Evolutionary conservation across 129 eudicot genomes (phyloP), one percentile per base, ranked within the genome.

Genomic region (Oenanthe sinensis): DNA sequence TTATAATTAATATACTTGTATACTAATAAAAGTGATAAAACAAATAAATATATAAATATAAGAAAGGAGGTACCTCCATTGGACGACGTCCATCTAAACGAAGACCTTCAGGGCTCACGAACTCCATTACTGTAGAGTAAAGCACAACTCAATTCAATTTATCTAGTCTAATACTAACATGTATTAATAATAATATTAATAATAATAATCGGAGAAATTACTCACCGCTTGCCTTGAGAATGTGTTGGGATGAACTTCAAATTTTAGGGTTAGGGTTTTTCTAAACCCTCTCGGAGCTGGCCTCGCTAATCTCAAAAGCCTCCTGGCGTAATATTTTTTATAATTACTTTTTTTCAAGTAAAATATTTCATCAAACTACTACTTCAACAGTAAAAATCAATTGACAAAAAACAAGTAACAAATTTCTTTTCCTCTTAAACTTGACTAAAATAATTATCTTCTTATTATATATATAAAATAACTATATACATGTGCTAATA

Each of bases 61-160:
- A 45, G 81, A 74, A 28, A 17, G 55, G 52, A 77, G 73, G 72
- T 9, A 94, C 98, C 97, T 94, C 97, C 91, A 90, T 68, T 11
- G 98, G 98, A 81, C 98, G 97, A 16, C 97, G 96, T 46, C 98
- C 97, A 77, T 94, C 98, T 67, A 88, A 74, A 17, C 98, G 96
- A 48, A 94, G 90, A 75, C 98, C 97, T 86, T 94, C 97, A 20
- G 98, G 98, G 87, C 87, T 91, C 77, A 91, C 97, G n/a, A 44
- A 93, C 93, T 93, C 98, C 97, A 93, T 93, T 65, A 65, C 78
- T 71, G 71, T 39, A 26, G 1, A 67, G 40, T 14, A 33, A 67
- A 67, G 28, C 71, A 26, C 39, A 65, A 65, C 16, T 26, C 8
- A 48, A 8, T 2, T 33, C 36, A 12, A 5, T 12, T 36, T 2